Base-by-base conservation (phyloP, 306 rosid species). In the Quercus glauca region DNA sequence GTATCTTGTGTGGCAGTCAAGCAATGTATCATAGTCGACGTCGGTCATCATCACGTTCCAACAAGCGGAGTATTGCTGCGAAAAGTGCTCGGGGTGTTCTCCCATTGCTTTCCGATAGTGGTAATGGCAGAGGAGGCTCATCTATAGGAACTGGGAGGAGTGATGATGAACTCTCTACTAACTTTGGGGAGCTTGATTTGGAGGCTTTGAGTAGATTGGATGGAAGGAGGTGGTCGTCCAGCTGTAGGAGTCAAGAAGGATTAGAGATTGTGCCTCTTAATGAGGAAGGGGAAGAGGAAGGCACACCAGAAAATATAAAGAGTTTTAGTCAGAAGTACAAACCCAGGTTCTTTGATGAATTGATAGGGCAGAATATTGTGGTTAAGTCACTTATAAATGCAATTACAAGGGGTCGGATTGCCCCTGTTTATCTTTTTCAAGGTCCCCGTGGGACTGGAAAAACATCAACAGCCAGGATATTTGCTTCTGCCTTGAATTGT, bases 361-460 rank as follows among this genome's bases (percentile, higher is more conserved):
- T 95, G 92, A 87, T 91, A 87, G 99, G 99, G 61, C 99, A 95
- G 88, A 85, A 87, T 84, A 93, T 95, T 79, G 98, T 95, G 83
- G 97, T 91, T 57, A 98, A 95, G 84, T 93, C 99, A 11, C 98
- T 95, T 57, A 71, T 83, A 67, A 95, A 85, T 81, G 92, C 99
- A 49, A 81, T 89, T 87, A 87, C 86, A 10, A 93, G 94, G 87
- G 86, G 93, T 23, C 86, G 99, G 31, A 91, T 95, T 74, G 98
- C 98, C 76, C 98, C 98, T 2, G 94, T 95, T 74, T 95, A 95
- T 91, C 99, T 95, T 77, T 95, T 95, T 79, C 98, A 93, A 79
- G 99, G 99, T 70, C 97, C 99, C 23, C 92, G 99, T 9, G 99
- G 99, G 25, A 95, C 97, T 70, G 99, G 99, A 74, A 95, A 95